Conservation (phyloP, 1,139 yeast genomes). For the Candida labiduridarum region DNA sequence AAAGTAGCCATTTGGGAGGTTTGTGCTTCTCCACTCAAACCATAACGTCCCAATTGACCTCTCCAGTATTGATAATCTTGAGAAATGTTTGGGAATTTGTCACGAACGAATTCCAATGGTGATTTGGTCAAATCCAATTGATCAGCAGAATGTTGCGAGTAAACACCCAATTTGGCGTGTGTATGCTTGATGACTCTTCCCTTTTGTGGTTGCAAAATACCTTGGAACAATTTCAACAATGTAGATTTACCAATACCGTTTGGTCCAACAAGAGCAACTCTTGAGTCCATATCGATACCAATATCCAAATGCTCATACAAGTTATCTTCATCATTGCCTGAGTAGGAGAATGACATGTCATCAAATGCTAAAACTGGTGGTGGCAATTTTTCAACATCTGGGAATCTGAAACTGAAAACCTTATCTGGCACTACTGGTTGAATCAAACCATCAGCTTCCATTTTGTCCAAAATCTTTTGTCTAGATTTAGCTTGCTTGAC, state of each 20-base stretch:
- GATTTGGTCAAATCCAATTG: constrained; percentile 94
- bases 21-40: constrained; percentile 98
- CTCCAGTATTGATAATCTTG: constrained; percentile 99
- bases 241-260: constrained; percentile 99
- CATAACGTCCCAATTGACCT: constrained; percentile 96
- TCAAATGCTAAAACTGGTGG: constrained; percentile 99
- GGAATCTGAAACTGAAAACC: constrained; percentile 92
- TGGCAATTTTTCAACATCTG: constrained; percentile 95
- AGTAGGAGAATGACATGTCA: constrained; percentile 89
- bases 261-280: constrained; percentile 98
- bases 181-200: constrained; percentile 98
- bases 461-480: constrained; percentile 98
- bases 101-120: constrained; percentile 95
- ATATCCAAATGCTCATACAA: constrained; percentile 88
- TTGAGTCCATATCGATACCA: constrained; percentile 99
- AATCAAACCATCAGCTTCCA: constrained; percentile 99
- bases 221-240: constrained; percentile 93
- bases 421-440: constrained; percentile 91
- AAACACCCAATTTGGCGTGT: constrained; percentile 96
- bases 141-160: constrained; percentile 98
- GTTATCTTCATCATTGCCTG: constrained; percentile 85
- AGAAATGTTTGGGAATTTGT: constrained; percentile 82
- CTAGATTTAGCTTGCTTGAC: constrained; percentile 99
- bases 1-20: constrained; percentile 98
- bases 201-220: constrained; percentile 81